Evolutionary conservation across 257 asterid genomes (phyloP).

Genomic region (Mitragyna speciosa): DNA sequence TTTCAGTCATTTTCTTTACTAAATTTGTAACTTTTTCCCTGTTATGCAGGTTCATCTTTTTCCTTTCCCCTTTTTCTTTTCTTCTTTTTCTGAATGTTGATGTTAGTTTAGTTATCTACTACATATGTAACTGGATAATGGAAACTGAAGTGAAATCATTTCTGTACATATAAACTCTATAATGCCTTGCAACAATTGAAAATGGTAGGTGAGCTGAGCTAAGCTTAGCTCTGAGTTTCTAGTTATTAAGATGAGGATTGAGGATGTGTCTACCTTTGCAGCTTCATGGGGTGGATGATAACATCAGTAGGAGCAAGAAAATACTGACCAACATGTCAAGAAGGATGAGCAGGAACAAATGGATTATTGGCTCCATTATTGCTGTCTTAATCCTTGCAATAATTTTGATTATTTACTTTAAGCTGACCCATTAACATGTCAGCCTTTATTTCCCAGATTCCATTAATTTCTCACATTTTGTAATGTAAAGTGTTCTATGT

Average conservation of each 20-base stretch:
- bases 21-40: not conserved
- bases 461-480: not conserved
- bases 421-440: conserved; percentile 46
- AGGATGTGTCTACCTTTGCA: conserved; percentile 25
- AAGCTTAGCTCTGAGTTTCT: not conserved
- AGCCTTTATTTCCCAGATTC: conserved; percentile 4
- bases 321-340: conserved; percentile 65
- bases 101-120: not conserved
- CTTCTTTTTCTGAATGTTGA: not conserved
- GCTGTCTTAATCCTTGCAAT: conserved; percentile 53
- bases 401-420: conserved; percentile 60
- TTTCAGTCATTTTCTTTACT: no score
- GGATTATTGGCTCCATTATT: conserved; percentile 60
- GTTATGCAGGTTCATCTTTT: not conserved
- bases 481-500: not conserved
- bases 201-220: not conserved
- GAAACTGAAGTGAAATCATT: not conserved
- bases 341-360: conserved; percentile 79
- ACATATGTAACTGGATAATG: not conserved
- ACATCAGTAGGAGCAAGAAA: conserved; percentile 68
- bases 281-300: conserved; percentile 86
- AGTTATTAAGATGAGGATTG: conserved; percentile 2
- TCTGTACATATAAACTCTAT: not conserved
- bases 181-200: not conserved
- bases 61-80: not conserved